phyloP scores from a whole-genome alignment of 192 early-diverging fungal species.

The Umbelopsis isabellina region DNA sequence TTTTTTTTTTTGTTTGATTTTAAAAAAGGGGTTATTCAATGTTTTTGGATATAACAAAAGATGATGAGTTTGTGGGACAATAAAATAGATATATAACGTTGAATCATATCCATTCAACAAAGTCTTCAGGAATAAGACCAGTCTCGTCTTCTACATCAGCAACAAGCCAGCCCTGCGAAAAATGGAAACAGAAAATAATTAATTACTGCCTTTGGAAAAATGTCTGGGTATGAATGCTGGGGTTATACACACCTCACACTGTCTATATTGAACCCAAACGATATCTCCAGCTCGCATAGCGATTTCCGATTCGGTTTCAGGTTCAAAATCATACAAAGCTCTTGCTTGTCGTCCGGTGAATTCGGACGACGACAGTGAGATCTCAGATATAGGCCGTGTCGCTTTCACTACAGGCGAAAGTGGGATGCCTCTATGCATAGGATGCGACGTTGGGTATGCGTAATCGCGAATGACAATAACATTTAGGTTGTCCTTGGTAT shows the following conservation, averaged over 20 bases:
- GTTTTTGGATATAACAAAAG: neutral
- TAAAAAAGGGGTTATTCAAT: neutral
- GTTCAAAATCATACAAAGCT: constrained; percentile 79
- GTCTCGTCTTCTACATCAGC: constrained; percentile 65
- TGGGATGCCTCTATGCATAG: constrained; percentile 41
- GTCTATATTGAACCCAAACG: constrained; percentile 70
- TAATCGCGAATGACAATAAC: constrained; percentile 47
- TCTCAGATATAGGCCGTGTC: constrained; percentile 24
- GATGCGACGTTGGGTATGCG: constrained; percentile 47
- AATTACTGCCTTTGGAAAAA: neutral
- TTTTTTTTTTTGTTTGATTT: neutral
- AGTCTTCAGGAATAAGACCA: constrained; percentile 79
- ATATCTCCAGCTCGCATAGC: constrained; percentile 65
- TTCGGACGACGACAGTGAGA: constrained; percentile 35
- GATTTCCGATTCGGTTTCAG: constrained; percentile 70
- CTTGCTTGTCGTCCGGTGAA: constrained; percentile 52
- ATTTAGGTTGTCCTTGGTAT: constrained; percentile 4
- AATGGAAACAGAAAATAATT: constrained; percentile 5
- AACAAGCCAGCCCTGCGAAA: constrained; percentile 68
- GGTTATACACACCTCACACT: constrained; percentile 51
- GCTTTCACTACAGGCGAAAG: constrained; percentile 30
- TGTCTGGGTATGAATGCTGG: neutral
- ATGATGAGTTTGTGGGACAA: too few species aligned
- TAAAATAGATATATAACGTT: neutral
- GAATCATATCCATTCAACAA: constrained; percentile 60